Base-by-base conservation (phyloP, 2,329 filamentous ascomycete genomes). In the Fusarium concolor region DNA sequence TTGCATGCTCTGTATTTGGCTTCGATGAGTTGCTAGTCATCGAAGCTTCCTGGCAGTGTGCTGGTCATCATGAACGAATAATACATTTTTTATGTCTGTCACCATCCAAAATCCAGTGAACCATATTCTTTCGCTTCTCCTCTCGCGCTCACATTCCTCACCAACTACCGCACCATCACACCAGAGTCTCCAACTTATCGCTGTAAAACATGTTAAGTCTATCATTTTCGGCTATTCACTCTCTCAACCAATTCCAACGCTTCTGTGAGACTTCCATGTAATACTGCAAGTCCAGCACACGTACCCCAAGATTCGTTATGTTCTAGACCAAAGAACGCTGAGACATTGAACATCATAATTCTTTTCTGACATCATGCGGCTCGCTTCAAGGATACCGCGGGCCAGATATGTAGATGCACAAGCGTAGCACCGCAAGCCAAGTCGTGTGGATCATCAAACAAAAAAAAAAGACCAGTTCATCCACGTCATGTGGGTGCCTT, bases 381-480 rank as follows among this genome's bases (percentile, higher is more conserved):
- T 51, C 53, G 63, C 43, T 44, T 64, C 28, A 54, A 37, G 45
- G 38, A 59, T 62, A 56, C 57, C 56, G 50, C 51, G 44, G 63
- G 61, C 68, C 52, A 60, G 39, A 45, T 33, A 53, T 39, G 42
- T 28, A 59, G 56, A 59, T 59, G 60, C 37, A 59, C 45, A 46
- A 51, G 29, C 12, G 29, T 41, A 55, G 63, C 58, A 65, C 61
- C 62, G 42, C 18, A 42, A 33, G 46, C 18, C 29, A 33, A 29
- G 31, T 45, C 52, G 31, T 45, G 54, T 47, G 43, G 45, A 56
- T 62, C 59, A 59, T 66, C 46, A 60, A 50, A 60, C 53, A 54
- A 66, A 60, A 67, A 66, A 60, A 67, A 56, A 61, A 62, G 44
- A 49, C 56, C 56, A 65, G 57, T 43, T 31, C 59, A 39, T 37